phyloP scores from a whole-genome alignment of 371 early-diverging fungal species.

The Mucor plumbeus region DNA sequence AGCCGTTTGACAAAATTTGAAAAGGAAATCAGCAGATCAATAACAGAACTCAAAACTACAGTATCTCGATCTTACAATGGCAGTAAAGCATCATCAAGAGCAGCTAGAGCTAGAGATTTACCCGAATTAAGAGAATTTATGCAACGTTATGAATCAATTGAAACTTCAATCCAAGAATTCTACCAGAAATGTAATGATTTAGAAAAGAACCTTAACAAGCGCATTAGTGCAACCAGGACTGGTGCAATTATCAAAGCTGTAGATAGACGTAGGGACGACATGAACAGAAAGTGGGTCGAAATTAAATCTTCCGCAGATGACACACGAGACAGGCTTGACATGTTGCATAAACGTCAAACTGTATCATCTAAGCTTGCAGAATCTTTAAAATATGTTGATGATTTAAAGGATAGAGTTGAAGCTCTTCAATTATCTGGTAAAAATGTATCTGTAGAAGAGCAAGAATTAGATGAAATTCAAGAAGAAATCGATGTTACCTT shows the following conservation, averaged over 20 bases:
- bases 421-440: constrained; percentile 49
- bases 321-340: constrained; percentile 40
- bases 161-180: constrained; percentile 35
- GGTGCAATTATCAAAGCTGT: constrained; percentile 35
- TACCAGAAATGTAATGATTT: constrained; percentile 33
- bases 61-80: constrained; percentile 27
- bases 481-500: constrained; percentile 42
- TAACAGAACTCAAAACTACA: constrained; percentile 38
- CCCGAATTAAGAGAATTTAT: constrained; percentile 45
- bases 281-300: constrained; percentile 41
- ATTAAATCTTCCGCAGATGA: constrained; percentile 44
- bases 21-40: constrained; percentile 28
- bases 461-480: constrained; percentile 44
- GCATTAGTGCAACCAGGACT: constrained; percentile 25
- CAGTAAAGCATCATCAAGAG: constrained; percentile 12
- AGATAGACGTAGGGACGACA: constrained; percentile 38
- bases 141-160: constrained; percentile 39
- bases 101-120: constrained; percentile 27
- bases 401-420: constrained; percentile 45
- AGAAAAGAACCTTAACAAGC: constrained; percentile 30
- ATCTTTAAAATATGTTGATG: constrained; percentile 45
- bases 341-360: constrained; percentile 40
- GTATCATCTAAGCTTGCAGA: constrained; percentile 45
- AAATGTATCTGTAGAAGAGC: constrained; percentile 46
- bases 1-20: constrained; percentile 37